Evolutionary conservation across 805 yeast species (phyloP), one percentile per base, ranked within the genome.

Genomic region (Candida chilensis): DNA sequence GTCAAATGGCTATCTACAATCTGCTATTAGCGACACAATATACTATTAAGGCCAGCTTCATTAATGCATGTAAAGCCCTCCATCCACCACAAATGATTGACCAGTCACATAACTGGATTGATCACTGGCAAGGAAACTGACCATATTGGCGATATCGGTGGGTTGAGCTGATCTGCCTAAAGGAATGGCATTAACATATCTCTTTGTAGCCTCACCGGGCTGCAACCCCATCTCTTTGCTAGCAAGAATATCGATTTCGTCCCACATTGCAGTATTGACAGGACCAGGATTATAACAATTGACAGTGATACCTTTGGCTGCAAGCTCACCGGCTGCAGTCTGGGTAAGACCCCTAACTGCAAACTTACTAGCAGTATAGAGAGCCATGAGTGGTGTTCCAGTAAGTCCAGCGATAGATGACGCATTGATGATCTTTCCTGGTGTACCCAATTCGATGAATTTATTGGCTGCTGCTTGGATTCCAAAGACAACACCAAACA

Each of bases 281-380:
- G 53, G 51, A 20, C 64, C 67, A 13, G 65, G 66, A 35, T 57
- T 54, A 33, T 57, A 52, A 3, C 53, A 38, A 36, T 61, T 61
- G 11, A 59, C 58, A n/a, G 59, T 51, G 32, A 61, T 54, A 29
- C 54, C 50, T 20, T 51, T 32, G 5, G 41, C 32, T 1, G 63
- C 63, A 35, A 52, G 40, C 35, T 61, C 67, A 28, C 52, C 45
- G 4, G 67, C 62, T 32, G 58, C 53, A 11, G 51, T 43, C 33
- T 56, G 57, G 4, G 64, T 57, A 19, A 61, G 38, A 13, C 48
- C 52, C 29, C 45, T 51, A 8, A 61, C 55, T 3, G 64, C 66
- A 29, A 50, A 56, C 33, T 61, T 57, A 5, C 62, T 39, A 5
- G 58, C 49, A 15, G 54, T 47, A 33, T 61, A 61, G 24, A 47